Conservation (phyloP, 768 basidiomycete species). For the Paxillus rubicundulus region DNA sequence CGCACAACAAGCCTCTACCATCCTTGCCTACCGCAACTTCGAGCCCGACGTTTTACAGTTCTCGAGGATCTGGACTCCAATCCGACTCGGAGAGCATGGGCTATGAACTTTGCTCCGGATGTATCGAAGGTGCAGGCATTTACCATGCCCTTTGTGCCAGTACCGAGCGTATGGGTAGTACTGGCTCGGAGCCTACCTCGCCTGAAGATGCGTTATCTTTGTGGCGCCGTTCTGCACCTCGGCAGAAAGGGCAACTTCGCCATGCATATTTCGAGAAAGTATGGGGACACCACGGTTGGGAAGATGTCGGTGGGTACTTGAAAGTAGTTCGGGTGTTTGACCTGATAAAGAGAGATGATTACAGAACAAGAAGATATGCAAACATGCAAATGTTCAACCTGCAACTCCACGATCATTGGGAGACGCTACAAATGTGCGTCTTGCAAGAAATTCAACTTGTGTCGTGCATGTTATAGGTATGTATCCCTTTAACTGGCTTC, state of each 20-base stretch:
- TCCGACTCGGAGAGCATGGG: slow-evolving; percentile 36
- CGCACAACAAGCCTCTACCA: slow-evolving; percentile 44
- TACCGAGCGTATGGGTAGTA: slow-evolving; percentile 28
- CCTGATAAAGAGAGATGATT: slow-evolving; percentile 15
- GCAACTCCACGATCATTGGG: slow-evolving; percentile 54
- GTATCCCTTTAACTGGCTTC: slow-evolving; percentile 6
- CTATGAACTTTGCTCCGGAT: slow-evolving; percentile 82
- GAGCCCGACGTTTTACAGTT: slow-evolving; percentile 10
- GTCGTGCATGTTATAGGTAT: slow-evolving; percentile 80
- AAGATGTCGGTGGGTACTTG: slow-evolving; percentile 71
- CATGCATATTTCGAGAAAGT: slow-evolving; percentile 87
- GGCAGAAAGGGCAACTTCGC: slow-evolving; percentile 69
- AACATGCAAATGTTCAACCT: slow-evolving; percentile 77
- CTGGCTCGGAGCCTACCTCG: slow-evolving; percentile 42
- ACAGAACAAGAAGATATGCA: slow-evolving; percentile 71
- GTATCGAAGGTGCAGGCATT: slow-evolving; percentile 76
- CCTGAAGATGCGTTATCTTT: slow-evolving; percentile 56
- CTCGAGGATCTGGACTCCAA: slow-evolving; percentile 1
- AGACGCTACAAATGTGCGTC: slow-evolving; percentile 84
- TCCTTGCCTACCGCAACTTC: slow-evolving; percentile 36
- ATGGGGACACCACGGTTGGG: slow-evolving; percentile 84
- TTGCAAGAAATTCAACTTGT: slow-evolving; percentile 78
- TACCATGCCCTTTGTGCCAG: slow-evolving; percentile 68
- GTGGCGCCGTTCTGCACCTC: slow-evolving; percentile 67
- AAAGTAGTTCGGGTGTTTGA: background rate